A percentile compares a stretch with the other conserved stretches of the same genome.
Conservation (phyloP, 2,329 filamentous ascomycete species). For the Zasmidium cellare region DNA sequence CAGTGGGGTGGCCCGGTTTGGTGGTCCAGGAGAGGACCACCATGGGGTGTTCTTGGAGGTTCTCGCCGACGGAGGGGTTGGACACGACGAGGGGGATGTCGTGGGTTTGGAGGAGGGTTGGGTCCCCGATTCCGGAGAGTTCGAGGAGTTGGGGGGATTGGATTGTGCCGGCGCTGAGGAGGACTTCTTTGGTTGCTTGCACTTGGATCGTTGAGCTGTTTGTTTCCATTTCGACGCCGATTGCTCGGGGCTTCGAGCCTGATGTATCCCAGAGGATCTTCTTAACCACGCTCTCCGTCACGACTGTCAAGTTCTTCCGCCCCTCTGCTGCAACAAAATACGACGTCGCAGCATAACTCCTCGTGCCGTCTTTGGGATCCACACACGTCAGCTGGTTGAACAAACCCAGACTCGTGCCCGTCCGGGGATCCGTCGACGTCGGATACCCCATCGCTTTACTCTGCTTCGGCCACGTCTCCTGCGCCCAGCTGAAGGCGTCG, state of each 20-base stretch:
- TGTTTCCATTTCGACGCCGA: conserved; percentile 41
- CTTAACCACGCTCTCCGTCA: conserved; percentile 29
- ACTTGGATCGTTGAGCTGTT: conserved; percentile 37
- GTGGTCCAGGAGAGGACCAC: background rate
- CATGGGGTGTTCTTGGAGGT: conserved; percentile 49
- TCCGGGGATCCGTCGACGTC: background rate
- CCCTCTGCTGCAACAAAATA: conserved; percentile 29
- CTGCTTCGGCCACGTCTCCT: background rate
- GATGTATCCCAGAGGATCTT: conserved; percentile 22
- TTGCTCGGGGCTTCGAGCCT: conserved; percentile 22
- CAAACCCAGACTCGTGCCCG: background rate
- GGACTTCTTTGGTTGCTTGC: conserved; percentile 39
- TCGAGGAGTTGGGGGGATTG: conserved; percentile 55
- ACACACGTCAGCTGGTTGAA: background rate
- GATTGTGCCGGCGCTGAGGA: conserved; percentile 49
- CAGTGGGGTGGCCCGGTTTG: background rate
- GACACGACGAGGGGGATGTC: conserved; percentile 40
- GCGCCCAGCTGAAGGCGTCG: background rate
- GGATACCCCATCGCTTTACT: conserved; percentile 1
- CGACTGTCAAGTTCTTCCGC: conserved; percentile 29
- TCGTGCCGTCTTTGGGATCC: conserved; percentile 17
- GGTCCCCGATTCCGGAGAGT: conserved; percentile 54
- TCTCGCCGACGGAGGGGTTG: conserved; percentile 48
- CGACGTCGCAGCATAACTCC: conserved; percentile 32
- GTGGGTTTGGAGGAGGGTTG: conserved; percentile 38